Base-by-base conservation (phyloP, 2,329 filamentous ascomycete species). In the Fusarium phyllophilum region DNA sequence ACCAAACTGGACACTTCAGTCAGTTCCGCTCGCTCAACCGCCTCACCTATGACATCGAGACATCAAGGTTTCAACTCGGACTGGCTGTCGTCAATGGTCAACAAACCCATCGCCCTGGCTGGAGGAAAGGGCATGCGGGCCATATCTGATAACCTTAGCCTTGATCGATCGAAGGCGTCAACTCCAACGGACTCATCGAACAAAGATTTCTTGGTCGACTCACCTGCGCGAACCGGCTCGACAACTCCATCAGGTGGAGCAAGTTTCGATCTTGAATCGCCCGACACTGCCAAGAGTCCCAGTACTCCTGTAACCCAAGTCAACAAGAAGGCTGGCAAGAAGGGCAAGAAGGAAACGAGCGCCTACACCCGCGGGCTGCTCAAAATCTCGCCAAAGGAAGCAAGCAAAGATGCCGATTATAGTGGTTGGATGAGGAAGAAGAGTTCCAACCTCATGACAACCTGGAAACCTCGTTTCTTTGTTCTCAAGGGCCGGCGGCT, bases 371-470 rank as follows among this genome's bases (percentile, higher is more conserved):
- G 94, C 36, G 96, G 96, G 1, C 85, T 98, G 45, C 89, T 93
- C 76, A 95, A 95, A 82, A 93, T 96, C 68, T 85, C 89, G 0
- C 96, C 96, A 0, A 87, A 91, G 62, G 94, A 97, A 80, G 95
- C 96, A 69, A 96, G 97, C 83, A 85, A 91, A 70, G 91, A 90
- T 70, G 96, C 94, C 62, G 96, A 99, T 79, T 98, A 97, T 81
- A 96, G 92, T 78, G 96, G 96, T 3, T 99, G 96, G 96, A 99
- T 99, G 96, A 98, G 96, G 87, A 99, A 99, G 88, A 95, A 97
- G 83, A 97, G 94, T 68, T 96, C 94, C 4, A 96, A 96, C 78
- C 86, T 98, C 39, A 97, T 99, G 92, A 95, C 95, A 6, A 97
- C 95, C 4, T 99, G 96, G 96, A 99, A 98, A 80, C 93, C 95